Base-by-base conservation (phyloP, 108 stramenopile species). In the Parmales sp. region DNA sequence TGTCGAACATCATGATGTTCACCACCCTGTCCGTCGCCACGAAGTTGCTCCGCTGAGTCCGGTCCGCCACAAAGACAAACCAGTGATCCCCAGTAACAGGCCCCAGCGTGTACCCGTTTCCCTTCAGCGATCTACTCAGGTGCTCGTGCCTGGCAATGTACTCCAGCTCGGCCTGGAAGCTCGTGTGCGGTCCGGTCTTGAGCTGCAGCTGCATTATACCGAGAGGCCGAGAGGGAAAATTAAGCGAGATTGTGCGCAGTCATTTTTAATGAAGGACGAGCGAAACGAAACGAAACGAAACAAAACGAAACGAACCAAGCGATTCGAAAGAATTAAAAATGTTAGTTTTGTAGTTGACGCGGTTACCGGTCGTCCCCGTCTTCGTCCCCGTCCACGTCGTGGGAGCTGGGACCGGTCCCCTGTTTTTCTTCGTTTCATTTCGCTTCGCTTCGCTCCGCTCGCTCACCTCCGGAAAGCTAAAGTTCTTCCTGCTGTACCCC, bases 1-100 rank as follows among this genome's bases (percentile, higher is more conserved):
- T 90, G 70, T 98, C 99, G 76, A 97, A 99, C 99, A 99, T 98
- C 99, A 98, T 99, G 64, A 99, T 95, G 85, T 99, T 98, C 60
- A 99, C 75, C 8, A 92, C 95, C 63, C 97, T 86, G 63, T 99
- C 99, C 16, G 94, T 97, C 37, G 90, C 85, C 18, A 78, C 70
- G 28, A 22, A 9, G 7, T 50, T 69, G 37, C 68, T 68, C 46
- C 95, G 90, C 69, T 86, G 90, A 50, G 93, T 96, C 49, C 94
- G 87, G 83, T 99, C 97, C 19, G 99, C 96, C 9, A 98, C 95
- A 78, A 91, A 99, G 64, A 98, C 97, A 69, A 96, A 97, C 96
- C 97, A 99, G 72, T 99, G 99, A 77, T 99, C 99, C 8, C 83
- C 81, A 1, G 95, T 98, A 67, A 99, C 82, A 0, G 97, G 97